Evolutionary conservation across 192 early-diverging fungal species (phyloP).

Genomic region (Podila clonocystis): DNA sequence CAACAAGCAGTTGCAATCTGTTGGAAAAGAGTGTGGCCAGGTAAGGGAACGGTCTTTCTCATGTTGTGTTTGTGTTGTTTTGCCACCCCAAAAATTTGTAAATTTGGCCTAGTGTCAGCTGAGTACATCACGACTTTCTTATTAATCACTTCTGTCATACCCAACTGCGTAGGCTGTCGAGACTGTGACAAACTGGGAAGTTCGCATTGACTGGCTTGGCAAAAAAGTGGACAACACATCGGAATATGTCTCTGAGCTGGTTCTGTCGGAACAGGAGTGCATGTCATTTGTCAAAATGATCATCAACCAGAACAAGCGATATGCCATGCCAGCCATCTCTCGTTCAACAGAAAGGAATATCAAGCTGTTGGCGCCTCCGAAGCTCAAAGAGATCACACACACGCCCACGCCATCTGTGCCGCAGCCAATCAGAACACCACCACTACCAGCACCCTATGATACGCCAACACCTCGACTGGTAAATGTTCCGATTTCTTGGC

Average conservation of each 20-base stretch:
- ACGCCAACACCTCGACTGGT: conserved; percentile 7
- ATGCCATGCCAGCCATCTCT: conserved; percentile 49
- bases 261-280: conserved; percentile 47
- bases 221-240: conserved; percentile 34
- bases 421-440: neutral
- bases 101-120: neutral
- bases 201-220: conserved; percentile 47
- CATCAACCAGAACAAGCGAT: conserved; percentile 41
- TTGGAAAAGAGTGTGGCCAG: conserved; percentile 22
- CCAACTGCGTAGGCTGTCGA: conserved; percentile 10
- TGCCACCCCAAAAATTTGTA: neutral
- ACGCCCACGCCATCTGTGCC: neutral
- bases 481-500: conserved; percentile 43
- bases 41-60: neutral
- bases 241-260: conserved; percentile 47
- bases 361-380: conserved; percentile 34
- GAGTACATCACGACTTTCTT: too few species aligned
- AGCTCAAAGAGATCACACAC: conserved; percentile 17
- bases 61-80: too few species aligned
- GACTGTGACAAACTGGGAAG: conserved; percentile 42
- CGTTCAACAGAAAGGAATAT: conserved; percentile 40
- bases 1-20: conserved; percentile 16
- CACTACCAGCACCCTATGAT: neutral
- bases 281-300: conserved; percentile 52
- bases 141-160: neutral